phyloP scores from a whole-genome alignment of 106 monocot genomes.

The Posidonia australis region DNA sequence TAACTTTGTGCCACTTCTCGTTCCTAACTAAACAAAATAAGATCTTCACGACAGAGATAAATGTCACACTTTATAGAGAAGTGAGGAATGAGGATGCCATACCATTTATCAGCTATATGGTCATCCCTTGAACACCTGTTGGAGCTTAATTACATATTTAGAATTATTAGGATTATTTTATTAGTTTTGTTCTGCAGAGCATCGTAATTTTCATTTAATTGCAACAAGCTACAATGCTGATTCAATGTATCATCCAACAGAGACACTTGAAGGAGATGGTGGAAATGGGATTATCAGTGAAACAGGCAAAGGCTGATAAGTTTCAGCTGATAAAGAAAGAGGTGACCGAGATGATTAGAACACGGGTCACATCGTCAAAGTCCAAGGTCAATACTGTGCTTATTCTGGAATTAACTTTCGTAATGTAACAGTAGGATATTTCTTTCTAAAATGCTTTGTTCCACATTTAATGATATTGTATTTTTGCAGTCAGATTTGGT shows the following conservation, averaged over 20 bases:
- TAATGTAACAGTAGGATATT: neutral
- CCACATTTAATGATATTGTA: too few relatives aligned
- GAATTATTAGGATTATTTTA: too few relatives aligned
- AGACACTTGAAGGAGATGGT: constrained; percentile 93
- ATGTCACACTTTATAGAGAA: too few relatives aligned
- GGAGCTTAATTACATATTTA: too few relatives aligned
- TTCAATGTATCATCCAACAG: constrained; percentile 19
- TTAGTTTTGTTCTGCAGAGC: too few relatives aligned
- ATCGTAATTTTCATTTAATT: neutral
- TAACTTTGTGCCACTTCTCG: neutral
- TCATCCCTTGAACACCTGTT: too few relatives aligned
- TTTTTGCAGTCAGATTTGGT: too few relatives aligned
- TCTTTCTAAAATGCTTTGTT: too few relatives aligned
- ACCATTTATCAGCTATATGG: too few relatives aligned
- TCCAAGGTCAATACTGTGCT: constrained; percentile 33
- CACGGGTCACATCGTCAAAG: constrained; percentile 37
- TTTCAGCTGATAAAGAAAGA: constrained; percentile 80
- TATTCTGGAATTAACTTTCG: neutral
- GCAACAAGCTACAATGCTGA: neutral
- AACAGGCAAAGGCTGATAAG: constrained; percentile 66
- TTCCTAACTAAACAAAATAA: neutral
- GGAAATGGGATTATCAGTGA: constrained; percentile 76
- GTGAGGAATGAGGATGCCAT: neutral
- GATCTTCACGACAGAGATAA: too few relatives aligned
- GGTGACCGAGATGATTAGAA: constrained; percentile 76